Percentiles rank a stretch among this genome's conserved stretches.
These are phyloP conservation scores for Magnusiomyces fungicola DNA, from an alignment of 1,139 yeast genomes.

Conservation along the genomic window DNA sequence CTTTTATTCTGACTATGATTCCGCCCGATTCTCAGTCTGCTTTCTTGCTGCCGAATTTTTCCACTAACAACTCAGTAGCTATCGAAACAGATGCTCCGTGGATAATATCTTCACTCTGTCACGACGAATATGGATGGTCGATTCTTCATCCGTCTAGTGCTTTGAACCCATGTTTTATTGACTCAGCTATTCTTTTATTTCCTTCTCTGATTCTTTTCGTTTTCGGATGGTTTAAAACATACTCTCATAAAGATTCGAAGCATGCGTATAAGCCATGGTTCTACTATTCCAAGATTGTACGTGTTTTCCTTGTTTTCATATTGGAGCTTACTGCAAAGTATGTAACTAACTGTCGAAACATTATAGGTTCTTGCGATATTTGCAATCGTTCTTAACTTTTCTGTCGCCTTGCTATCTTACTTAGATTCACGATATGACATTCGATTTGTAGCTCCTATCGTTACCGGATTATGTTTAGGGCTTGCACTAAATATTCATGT, in stretches of 20 bases:
- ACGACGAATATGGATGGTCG: constrained; percentile 59
- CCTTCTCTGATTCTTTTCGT: constrained; percentile 47
- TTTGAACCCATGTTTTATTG: constrained; percentile 71
- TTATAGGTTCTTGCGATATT: constrained; percentile 22
- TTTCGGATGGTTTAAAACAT: constrained; percentile 44
- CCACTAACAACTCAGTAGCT: too few species aligned
- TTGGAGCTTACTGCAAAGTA: constrained; percentile 21
- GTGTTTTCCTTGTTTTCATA: neutral
- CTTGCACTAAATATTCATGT: constrained; percentile 54
- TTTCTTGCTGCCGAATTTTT: too few species aligned
- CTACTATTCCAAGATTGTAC: constrained; percentile 11
- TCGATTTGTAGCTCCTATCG: constrained; percentile 35
- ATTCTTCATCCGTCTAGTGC: constrained; percentile 54
- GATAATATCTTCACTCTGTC: constrained; percentile 36
- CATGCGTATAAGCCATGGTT: constrained; percentile 28
- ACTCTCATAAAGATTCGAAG: constrained; percentile 11
- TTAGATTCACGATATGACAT: constrained; percentile 32
- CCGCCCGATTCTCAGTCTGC: too few species aligned
- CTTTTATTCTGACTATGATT: too few species aligned
- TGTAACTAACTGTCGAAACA: constrained; percentile 31
- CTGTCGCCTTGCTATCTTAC: constrained; percentile 16
- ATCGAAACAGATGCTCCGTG: too few species aligned
- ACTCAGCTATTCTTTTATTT: constrained; percentile 51
- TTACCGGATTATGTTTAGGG: constrained; percentile 37
- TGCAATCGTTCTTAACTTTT: constrained; percentile 14